A percentile compares a stretch with the other conserved stretches of the same genome.
Evolutionary conservation across 345 rosid species (phyloP).

Genomic region (Corchorus olitorius): DNA sequence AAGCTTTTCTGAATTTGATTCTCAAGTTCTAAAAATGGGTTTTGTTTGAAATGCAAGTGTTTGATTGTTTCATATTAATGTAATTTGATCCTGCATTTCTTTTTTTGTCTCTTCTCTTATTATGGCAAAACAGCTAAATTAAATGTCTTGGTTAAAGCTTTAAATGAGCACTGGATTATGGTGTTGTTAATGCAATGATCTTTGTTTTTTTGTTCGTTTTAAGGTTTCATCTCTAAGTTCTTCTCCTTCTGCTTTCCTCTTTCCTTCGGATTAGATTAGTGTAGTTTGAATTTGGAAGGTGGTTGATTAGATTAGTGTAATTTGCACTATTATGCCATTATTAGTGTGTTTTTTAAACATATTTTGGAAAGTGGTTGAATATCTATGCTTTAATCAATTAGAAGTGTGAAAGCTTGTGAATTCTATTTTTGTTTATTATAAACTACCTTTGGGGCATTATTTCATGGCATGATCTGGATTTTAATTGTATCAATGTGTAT

Average conservation of each 20-base stretch:
- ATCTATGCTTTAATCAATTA: too few relatives aligned
- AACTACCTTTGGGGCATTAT: too few relatives aligned
- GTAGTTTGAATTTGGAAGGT: neutral
- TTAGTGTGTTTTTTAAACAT: neutral
- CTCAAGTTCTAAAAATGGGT: neutral
- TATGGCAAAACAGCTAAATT: neutral
- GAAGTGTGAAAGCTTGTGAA: too few relatives aligned
- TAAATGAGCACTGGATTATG: neutral
- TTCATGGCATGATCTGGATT: too few relatives aligned
- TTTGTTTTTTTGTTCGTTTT: neutral
- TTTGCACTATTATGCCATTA: too few relatives aligned
- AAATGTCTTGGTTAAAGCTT: neutral
- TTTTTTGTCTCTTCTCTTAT: neutral
- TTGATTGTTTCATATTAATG: slow-evolving; percentile 10
- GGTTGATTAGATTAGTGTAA: too few relatives aligned
- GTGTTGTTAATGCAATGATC: neutral
- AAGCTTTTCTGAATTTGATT: neutral
- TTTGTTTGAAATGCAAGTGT: neutral
- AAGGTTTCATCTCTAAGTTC: neutral
- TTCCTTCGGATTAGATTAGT: neutral
- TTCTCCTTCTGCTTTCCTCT: neutral
- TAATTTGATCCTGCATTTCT: neutral
- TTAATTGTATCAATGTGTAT: too few relatives aligned
- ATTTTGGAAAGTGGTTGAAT: too few relatives aligned
- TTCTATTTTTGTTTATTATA: too few relatives aligned